These are phyloP conservation scores for Suaeda aralocaspica DNA, from an alignment of 148 eudicot species.

Conservation along the genomic window DNA sequence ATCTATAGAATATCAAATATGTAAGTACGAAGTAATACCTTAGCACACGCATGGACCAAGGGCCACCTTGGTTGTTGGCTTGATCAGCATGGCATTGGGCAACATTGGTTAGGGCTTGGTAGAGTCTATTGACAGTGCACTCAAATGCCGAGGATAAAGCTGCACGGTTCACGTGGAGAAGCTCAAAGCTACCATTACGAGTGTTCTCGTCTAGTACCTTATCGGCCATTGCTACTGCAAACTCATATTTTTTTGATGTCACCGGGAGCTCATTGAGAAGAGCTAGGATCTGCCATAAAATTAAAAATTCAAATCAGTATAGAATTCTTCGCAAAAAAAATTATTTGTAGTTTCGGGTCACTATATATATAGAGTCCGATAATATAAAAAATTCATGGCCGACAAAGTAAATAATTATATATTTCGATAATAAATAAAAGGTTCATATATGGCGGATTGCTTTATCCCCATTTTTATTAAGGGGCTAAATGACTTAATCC, in stretches of 20 bases:
- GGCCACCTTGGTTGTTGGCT: neutral
- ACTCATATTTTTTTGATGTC: constrained; percentile 19
- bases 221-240: constrained; percentile 23
- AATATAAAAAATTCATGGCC: too few relatives aligned
- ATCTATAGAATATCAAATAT: too few relatives aligned
- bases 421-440: too few relatives aligned
- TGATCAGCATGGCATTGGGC: neutral
- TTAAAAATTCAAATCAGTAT: too few relatives aligned
- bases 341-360: too few relatives aligned
- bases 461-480: too few relatives aligned
- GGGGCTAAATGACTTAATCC: too few relatives aligned
- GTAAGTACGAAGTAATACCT: too few relatives aligned
- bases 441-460: too few relatives aligned
- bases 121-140: neutral
- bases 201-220: constrained; percentile 18
- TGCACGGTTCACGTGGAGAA: constrained; percentile 7
- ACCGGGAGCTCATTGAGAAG: constrained; percentile 16
- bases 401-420: too few relatives aligned
- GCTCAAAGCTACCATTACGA: neutral
- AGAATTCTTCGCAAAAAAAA: too few relatives aligned
- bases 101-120: neutral
- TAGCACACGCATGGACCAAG: constrained; percentile 8
- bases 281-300: constrained; percentile 6
- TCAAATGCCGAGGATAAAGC: constrained; percentile 13
- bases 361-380: too few relatives aligned